Base-by-base conservation (phyloP, 1,139 yeast genomes). In the Geotrichum carabidarum region DNA sequence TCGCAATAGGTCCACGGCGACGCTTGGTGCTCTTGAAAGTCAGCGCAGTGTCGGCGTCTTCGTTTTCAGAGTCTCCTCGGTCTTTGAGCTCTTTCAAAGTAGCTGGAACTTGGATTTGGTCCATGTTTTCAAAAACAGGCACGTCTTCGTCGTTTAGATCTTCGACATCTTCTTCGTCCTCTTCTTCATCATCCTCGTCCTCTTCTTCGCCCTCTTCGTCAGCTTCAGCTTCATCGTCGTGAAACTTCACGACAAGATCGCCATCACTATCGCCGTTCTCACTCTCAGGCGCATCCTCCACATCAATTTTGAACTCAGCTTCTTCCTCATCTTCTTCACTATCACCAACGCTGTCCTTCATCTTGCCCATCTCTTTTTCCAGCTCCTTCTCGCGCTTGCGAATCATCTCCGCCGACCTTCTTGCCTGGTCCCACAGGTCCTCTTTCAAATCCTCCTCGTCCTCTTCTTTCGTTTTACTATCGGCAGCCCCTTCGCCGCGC, bases 401-500 rank as follows among this genome's bases (percentile, higher is more conserved):
- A 22, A 69, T 48, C 36, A 63, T 65, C 44, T 63, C 71, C 7
- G 71, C 74, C 37, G 61, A 59, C 12, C 65, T 59, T 36, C 68
- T 61, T 64, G 85, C 91, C 56, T 80, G 76, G 60, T 84, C 89
- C 60, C 84, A 72, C 47, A 84, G 71, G n/a, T 72, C 68, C 57
- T 76, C 81, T 2, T 76, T 74, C 38, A 71, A 66, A 44, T 66
- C 66, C 12, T 65, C 66, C 44, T 69, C 71, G 52, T 66, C 62
- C 34, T 60, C 62, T 40, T 57, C 61, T 50, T 70, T 70, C 31
- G 63, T 67, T 27, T 60, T 60, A 17, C 63, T 59, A 35, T 59
- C 38, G 5, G 27, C 27, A 6, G 68, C 49, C 4, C 59, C 62
- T 1, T 66, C 60, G 0, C 74, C 75, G 15, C 61, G 60, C 8